These are phyloP conservation scores for Cocos nucifera DNA, from an alignment of 176 grass and related monocot species.

Conservation along the genomic window DNA sequence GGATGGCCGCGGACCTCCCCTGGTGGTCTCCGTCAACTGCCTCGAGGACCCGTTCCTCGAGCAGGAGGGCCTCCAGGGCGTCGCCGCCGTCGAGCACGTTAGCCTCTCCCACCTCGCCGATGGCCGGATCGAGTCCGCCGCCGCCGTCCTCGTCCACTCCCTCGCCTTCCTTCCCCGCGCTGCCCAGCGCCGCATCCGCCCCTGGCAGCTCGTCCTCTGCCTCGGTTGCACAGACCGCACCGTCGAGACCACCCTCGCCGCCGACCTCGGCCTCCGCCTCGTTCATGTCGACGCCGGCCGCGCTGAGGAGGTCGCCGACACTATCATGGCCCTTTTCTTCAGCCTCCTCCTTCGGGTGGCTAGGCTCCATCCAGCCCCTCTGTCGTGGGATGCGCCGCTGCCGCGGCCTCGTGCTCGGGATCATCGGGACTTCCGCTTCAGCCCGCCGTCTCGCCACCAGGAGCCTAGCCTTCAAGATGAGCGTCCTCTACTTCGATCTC, in stretches of 20 bases:
- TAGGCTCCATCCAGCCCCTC: slow-evolving; percentile 66
- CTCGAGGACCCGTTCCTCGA: slow-evolving; percentile 69
- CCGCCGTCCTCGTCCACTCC: slow-evolving; percentile 59
- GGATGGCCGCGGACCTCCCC: slow-evolving; percentile 11
- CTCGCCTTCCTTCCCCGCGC: slow-evolving; percentile 73
- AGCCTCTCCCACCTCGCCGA: slow-evolving; percentile 49
- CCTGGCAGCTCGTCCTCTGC: slow-evolving; percentile 97
- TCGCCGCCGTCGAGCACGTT: slow-evolving; percentile 65
- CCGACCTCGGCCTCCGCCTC: slow-evolving; percentile 75
- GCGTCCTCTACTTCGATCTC: slow-evolving; percentile 90
- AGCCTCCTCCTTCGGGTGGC: slow-evolving; percentile 59
- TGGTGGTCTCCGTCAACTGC: slow-evolving; percentile 79
- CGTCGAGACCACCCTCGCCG: slow-evolving; percentile 53
- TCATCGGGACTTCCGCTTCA: slow-evolving; percentile 65
- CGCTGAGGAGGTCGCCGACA: slow-evolving; percentile 91
- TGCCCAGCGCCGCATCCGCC: slow-evolving; percentile 72
- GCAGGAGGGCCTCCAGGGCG: slow-evolving; percentile 49
- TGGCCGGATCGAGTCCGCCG: slow-evolving; percentile 57
- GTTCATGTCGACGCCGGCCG: slow-evolving; percentile 77
- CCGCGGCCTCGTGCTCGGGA: slow-evolving; percentile 85
- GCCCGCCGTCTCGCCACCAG: slow-evolving; percentile 80
- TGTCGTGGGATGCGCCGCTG: slow-evolving; percentile 86
- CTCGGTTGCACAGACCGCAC: slow-evolving; percentile 80
- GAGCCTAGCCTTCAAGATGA: slow-evolving; percentile 92
- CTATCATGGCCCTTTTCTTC: slow-evolving; percentile 88